Percentiles rank a stretch among this genome's conserved stretches.
phyloP scores from a whole-genome alignment of 176 grass and related monocot genomes.

The Saccharum officinarum region DNA sequence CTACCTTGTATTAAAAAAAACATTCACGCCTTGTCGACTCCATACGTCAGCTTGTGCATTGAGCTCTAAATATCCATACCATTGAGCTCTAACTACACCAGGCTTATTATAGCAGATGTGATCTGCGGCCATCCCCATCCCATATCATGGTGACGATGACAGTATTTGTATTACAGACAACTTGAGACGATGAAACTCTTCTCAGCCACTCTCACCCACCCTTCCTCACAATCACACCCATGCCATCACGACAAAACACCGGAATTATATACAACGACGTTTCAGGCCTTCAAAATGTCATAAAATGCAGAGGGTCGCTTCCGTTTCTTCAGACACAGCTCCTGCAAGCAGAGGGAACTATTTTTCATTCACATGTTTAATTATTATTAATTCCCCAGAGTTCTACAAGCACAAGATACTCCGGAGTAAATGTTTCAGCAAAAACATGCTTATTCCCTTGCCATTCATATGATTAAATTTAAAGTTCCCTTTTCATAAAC shows the following conservation, averaged over 20 bases:
- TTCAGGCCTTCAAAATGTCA: slow-evolving; percentile 56
- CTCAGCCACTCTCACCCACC: not conserved
- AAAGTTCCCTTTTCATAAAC: not conserved
- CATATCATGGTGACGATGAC: not conserved
- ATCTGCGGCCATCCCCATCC: not conserved
- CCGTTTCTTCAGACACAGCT: slow-evolving; percentile 59
- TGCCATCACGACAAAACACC: not conserved
- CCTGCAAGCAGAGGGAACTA: slow-evolving; percentile 46
- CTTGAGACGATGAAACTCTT: not conserved
- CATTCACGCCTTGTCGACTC: not conserved
- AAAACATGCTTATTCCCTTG: not conserved
- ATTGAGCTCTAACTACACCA: not conserved
- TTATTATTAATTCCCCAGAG: not conserved
- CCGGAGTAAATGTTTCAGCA: not conserved
- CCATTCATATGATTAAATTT: not conserved
- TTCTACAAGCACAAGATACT: not conserved
- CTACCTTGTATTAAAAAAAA: too few species aligned
- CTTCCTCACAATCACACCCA: not conserved
- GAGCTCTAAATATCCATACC: not conserved
- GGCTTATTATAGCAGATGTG: not conserved
- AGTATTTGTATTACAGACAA: not conserved
- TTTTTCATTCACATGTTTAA: slow-evolving; percentile 12
- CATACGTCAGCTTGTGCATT: not conserved
- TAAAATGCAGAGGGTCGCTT: slow-evolving; percentile 55
- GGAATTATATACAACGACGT: not conserved